Conservation (phyloP, 2,329 filamentous ascomycete species). For the Chaetomiaceae sp. region DNA sequence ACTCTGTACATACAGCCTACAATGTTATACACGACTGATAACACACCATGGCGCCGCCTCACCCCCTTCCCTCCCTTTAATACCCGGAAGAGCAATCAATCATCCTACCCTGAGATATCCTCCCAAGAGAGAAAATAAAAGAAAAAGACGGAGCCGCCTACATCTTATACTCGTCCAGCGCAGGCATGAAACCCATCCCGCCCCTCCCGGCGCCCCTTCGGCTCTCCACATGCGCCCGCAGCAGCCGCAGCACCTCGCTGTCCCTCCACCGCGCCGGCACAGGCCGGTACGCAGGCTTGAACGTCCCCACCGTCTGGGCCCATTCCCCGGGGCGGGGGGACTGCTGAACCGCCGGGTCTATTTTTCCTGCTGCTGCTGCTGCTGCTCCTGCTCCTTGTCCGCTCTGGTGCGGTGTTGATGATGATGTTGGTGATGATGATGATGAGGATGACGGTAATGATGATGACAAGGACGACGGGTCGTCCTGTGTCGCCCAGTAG, state of each 20-base stretch:
- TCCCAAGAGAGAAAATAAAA: too few species aligned
- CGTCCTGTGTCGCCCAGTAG: slow-evolving; percentile 91
- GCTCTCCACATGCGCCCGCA: slow-evolving; percentile 75
- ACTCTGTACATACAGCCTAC: not conserved
- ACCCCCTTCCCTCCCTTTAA: too few species aligned
- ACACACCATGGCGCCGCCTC: not conserved
- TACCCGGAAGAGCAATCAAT: too few species aligned
- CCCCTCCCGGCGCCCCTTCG: slow-evolving; percentile 33
- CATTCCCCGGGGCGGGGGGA: slow-evolving; percentile 66
- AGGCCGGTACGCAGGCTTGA: slow-evolving; percentile 87
- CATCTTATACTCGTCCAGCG: slow-evolving; percentile 14
- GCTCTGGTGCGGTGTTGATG: slow-evolving; percentile 26
- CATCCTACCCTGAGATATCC: too few species aligned
- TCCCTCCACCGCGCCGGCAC: slow-evolving; percentile 82
- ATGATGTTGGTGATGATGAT: slow-evolving; percentile 25
- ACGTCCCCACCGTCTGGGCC: slow-evolving; percentile 93
- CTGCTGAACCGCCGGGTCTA: slow-evolving; percentile 23
- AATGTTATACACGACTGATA: too few species aligned
- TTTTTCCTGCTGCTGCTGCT: not conserved
- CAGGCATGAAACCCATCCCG: slow-evolving; percentile 18
- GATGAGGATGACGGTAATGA: slow-evolving; percentile 38
- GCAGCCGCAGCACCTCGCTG: slow-evolving; percentile 70
- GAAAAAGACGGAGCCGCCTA: too few species aligned
- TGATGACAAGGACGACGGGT: slow-evolving; percentile 39
- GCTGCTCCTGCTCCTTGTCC: not conserved